Base-by-base conservation (phyloP, 1,284 basidiomycete species). In the Pseudozyma hubeiensis region DNA sequence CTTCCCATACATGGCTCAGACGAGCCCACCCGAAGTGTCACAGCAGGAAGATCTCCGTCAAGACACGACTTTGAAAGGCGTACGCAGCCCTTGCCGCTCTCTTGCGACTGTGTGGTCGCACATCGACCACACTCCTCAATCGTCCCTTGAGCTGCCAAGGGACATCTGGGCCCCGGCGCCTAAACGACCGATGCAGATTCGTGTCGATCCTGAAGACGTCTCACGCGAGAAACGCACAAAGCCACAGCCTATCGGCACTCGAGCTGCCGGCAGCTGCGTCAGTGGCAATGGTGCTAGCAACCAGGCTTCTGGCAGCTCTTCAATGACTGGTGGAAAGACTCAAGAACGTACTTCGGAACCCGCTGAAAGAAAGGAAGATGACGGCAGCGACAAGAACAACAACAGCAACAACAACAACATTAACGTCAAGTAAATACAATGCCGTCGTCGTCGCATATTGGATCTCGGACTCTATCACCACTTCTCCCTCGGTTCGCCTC, bases 111-210 rank as follows among this genome's bases (percentile, higher is more conserved):
- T 44, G 13, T 63, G 50, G 64, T 37, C 58, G 8, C 45, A 29
- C n/a, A 17, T 31, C 2, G 33, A 24, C 24, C 24, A 34, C 17
- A 17, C 37, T 24, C 17, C 46, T 6, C 47, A 33, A 30, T 24
- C 17, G 43, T 49, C 1, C 7, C 43, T 3, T 49, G 37, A 33
- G 16, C 53, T 64, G 30, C 55, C 64, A 11, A 55, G 45, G 24
- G 64, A 66, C 6, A 73, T 73, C 24, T 73, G 70, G 70, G 70
- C 70, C 2, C 70, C 70, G 8, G 64, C 70, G 7, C 64, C 64
- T 1, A 67, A 61, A 33, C 60, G 64, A 30, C 53, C 64, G 5
- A 58, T 53, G 9, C 56, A 53, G 7, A 41, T 67, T 16, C 60
- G 41, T 9, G 58, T 61, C 1, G 70, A 73, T 41, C 70, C 70